Conservation (phyloP, 331 rosid genomes). For the Acacia concinna region DNA sequence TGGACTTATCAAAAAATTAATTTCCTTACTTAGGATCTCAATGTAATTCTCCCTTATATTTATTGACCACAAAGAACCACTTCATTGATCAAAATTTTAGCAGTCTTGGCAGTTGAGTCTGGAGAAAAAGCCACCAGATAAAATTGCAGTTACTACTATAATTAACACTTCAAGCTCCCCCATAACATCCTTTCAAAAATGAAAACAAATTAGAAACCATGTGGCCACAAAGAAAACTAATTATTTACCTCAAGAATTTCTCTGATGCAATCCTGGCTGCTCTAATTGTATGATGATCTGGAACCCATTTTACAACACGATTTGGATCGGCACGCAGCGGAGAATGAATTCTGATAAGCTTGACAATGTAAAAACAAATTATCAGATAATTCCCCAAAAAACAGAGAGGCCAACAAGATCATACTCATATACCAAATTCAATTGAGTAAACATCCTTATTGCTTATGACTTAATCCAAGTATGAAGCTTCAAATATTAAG, state of each 20-base stretch:
- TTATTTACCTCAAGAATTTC: slow-evolving; percentile 63
- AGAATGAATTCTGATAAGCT: slow-evolving; percentile 96
- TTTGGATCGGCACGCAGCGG: slow-evolving; percentile 91
- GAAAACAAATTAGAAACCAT: not conserved
- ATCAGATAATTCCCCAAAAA: not conserved
- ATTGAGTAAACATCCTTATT: slow-evolving; percentile 2
- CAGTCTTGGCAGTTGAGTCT: not conserved
- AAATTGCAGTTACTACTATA: not conserved
- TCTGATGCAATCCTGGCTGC: slow-evolving; percentile 89
- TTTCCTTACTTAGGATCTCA: no score
- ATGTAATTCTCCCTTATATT: not conserved
- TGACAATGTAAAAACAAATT: slow-evolving; percentile 20
- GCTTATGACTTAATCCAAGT: not conserved
- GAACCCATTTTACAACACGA: slow-evolving; percentile 81
- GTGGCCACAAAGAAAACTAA: not conserved
- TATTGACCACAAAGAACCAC: slow-evolving; percentile 12
- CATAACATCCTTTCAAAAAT: not conserved
- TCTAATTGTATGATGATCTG: slow-evolving; percentile 51
- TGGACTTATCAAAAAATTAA: no score
- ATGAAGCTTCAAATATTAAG: not conserved
- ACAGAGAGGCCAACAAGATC: not conserved
- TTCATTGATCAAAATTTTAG: slow-evolving; percentile 17
- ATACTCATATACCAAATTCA: slow-evolving; percentile 14
- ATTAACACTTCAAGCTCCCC: not conserved
- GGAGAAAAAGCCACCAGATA: slow-evolving; percentile 9